A percentile compares a stretch with the other conserved stretches of the same genome.
Evolutionary conservation across 306 rosid genomes (phyloP).

Genomic region (Castanopsis chinensis): DNA sequence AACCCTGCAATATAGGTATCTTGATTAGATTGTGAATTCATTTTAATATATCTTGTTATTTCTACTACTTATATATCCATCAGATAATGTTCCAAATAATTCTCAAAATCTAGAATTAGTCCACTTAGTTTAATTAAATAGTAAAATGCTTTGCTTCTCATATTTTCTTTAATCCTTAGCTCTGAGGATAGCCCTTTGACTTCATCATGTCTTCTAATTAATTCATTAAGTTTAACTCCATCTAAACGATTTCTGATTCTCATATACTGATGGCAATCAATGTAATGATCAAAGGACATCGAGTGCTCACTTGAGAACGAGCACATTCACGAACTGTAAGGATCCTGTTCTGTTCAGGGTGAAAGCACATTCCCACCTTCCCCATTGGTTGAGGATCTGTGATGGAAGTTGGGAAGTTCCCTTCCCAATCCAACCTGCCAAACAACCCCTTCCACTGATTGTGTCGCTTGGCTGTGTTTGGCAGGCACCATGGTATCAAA

Average conservation of each 20-base stretch:
- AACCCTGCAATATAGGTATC: constrained; percentile 59
- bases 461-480: constrained; percentile 96
- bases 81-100: background rate
- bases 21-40: background rate
- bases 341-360: constrained; percentile 94
- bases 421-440: constrained; percentile 97
- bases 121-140: no score
- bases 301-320: constrained; percentile 79
- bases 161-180: background rate
- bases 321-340: constrained; percentile 96
- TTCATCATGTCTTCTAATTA: background rate
- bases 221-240: background rate
- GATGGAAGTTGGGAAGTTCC: constrained; percentile 92
- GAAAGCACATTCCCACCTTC: constrained; percentile 99
- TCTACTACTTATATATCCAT: background rate
- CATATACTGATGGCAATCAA: constrained; percentile 2
- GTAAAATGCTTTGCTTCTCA: background rate
- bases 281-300: background rate
- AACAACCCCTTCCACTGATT: constrained; percentile 97
- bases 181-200: background rate
- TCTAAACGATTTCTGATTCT: background rate
- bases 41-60: background rate
- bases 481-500: constrained; percentile 98
- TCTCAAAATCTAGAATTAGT: background rate
- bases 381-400: constrained; percentile 99